Percentiles rank a stretch among this genome's conserved stretches.
Evolutionary conservation across 371 early-diverging fungal species (phyloP).

Genomic region (Apophysomyces sp.): DNA sequence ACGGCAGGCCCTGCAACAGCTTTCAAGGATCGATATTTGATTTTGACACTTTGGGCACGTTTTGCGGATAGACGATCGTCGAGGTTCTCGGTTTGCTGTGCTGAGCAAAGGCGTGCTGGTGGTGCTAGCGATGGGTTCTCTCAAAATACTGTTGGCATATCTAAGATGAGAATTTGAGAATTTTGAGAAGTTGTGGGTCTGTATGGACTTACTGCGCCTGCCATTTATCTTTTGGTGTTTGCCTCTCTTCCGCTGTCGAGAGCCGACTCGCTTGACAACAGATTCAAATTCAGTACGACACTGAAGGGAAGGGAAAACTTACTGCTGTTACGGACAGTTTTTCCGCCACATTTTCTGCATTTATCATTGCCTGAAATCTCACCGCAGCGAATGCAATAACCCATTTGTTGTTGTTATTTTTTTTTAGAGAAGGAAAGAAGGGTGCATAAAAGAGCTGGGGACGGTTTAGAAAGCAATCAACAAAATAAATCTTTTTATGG

Average conservation of each 20-base stretch:
- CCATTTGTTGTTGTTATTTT: constrained; percentile 43
- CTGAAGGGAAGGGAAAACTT: background rate
- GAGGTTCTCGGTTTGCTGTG: background rate
- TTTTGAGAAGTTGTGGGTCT: background rate
- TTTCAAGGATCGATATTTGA: background rate
- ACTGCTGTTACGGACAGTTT: constrained; percentile 45
- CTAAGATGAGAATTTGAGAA: constrained; percentile 6
- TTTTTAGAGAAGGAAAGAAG: background rate
- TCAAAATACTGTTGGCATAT: constrained; percentile 42
- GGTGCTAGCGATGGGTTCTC: constrained; percentile 16
- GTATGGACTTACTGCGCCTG: constrained; percentile 37
- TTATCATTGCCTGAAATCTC: constrained; percentile 52
- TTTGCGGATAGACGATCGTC: background rate
- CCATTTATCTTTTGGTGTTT: constrained; percentile 42
- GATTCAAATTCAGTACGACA: background rate
- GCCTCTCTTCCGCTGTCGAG: constrained; percentile 6
- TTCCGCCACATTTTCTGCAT: constrained; percentile 60
- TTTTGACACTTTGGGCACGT: constrained; percentile 21
- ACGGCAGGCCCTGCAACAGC: background rate
- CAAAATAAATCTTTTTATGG: background rate
- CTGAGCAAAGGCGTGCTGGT: constrained; percentile 15
- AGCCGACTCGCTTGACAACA: constrained; percentile 29
- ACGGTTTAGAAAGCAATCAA: background rate
- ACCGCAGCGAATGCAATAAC: constrained; percentile 63
- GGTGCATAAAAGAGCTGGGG: background rate